These are phyloP conservation scores for Sporothrix globosa DNA, from an alignment of 2,329 filamentous ascomycete species.

Conservation along the genomic window DNA sequence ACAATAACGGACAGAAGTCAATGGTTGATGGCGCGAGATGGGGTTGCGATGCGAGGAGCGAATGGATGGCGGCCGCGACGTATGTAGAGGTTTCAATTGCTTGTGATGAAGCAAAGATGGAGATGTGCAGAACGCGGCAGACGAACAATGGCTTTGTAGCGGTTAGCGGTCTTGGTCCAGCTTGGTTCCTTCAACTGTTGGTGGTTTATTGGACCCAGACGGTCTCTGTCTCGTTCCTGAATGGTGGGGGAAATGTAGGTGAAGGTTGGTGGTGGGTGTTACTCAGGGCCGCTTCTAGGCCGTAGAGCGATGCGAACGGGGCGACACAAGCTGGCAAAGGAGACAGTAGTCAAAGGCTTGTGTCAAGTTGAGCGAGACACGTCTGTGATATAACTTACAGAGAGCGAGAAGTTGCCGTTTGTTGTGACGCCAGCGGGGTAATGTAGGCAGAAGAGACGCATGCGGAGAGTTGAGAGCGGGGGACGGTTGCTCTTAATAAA, in stretches of 20 bases:
- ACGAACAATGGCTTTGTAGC: conserved; percentile 26
- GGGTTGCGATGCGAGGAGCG: conserved; percentile 18
- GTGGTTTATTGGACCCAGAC: not conserved
- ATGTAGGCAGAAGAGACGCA: conserved; percentile 11
- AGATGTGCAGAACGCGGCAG: not conserved
- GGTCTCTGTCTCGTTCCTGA: not conserved
- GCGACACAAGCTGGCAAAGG: not conserved
- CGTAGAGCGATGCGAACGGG: not conserved
- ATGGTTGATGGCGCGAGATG: conserved; percentile 10
- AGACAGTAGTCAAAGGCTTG: not conserved
- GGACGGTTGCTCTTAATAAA: conserved; percentile 32
- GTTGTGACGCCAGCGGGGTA: conserved; percentile 36
- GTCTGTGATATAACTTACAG: conserved; percentile 27
- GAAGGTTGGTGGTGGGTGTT: conserved; percentile 12
- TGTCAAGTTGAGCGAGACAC: not conserved
- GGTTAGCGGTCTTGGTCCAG: conserved; percentile 14
- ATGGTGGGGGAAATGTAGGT: not conserved
- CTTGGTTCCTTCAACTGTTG: too few relatives aligned
- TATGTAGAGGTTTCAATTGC: conserved; percentile 24
- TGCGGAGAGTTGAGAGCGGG: conserved; percentile 30
- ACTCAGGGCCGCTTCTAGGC: conserved; percentile 17
- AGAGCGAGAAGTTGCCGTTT: conserved; percentile 22
- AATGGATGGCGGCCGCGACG: not conserved
- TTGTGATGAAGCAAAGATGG: conserved; percentile 15
- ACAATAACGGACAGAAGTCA: conserved; percentile 60